Percentiles rank a stretch among this genome's conserved stretches.
phyloP scores from a whole-genome alignment of 2,329 filamentous ascomycete species.

The Myriosclerotinia curreyana region DNA sequence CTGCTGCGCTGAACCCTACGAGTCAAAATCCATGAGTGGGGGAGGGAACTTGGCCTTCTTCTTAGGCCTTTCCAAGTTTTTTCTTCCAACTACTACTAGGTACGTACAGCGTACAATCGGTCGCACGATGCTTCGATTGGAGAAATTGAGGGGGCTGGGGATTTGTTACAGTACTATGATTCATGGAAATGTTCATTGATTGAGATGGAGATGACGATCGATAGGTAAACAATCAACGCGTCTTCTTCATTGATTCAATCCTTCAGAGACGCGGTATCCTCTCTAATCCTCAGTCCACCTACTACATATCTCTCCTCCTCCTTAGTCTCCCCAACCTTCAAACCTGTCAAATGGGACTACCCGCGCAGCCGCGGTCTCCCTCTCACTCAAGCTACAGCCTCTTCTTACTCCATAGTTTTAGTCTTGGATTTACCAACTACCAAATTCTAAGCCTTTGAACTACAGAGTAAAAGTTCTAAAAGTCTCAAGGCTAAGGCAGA shows the following conservation, averaged over 20 bases:
- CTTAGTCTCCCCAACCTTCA: not conserved
- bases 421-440: not conserved
- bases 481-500: constrained; percentile 8
- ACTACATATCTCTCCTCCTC: not conserved
- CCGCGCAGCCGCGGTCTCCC: constrained; percentile 17
- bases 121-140: constrained; percentile 10
- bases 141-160: constrained; percentile 19
- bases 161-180: not conserved
- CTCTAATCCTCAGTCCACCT: constrained; percentile 1
- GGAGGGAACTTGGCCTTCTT: constrained; percentile 2
- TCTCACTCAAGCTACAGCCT: constrained; percentile 3
- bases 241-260: constrained; percentile 7
- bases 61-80: not conserved
- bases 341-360: constrained; percentile 22
- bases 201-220: constrained; percentile 1
- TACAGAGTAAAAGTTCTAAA: not conserved
- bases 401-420: not conserved
- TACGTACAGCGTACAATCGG: not conserved
- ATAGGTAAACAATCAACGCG: not conserved
- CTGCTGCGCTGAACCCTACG: not conserved
- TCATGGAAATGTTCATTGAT: constrained; percentile 5
- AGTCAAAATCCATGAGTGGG: too few species aligned
- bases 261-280: not conserved
- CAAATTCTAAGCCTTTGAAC: not conserved
- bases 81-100: not conserved